Base-by-base conservation (phyloP, 345 rosid genomes). In the Eucalyptus sp. region DNA sequence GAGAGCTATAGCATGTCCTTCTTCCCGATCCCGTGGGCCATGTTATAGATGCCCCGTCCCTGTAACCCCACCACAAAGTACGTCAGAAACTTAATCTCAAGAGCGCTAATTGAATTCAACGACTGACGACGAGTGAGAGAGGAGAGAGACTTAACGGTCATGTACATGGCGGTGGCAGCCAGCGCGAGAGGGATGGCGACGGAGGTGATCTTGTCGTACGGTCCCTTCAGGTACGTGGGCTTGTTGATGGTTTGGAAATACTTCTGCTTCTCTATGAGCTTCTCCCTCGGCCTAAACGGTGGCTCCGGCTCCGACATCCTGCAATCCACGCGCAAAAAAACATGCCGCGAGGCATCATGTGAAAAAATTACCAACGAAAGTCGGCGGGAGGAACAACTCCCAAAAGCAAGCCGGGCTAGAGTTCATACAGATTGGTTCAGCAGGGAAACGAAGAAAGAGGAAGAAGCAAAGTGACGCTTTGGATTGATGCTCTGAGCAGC, bases 11-110 rank as follows among this genome's bases (percentile, higher is more conserved):
- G 27, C 83, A 76, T 76, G 92, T 96, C 98, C 92, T 96, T 97
- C 94, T 95, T 97, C 87, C 97, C 97, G 62, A 93, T 96, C 54
- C 99, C 99, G 84, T 94, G 94, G 6, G 99, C 91, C 99, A 97
- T 93, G 90, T 96, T 96, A 90, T 96, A 97, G 92, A 97, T 90
- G 49, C 99, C 99, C 66, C 95, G 96, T 66, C 95, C 99, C 99
- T 97, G 96, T 56, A 89, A 17, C 76, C 56, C 46, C 44, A 24
- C 43, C 33, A 24, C 5, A 48, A 29, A 16, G 62, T 29, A 44
- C 50, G 15, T 71, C 50, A 43, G 50, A 49, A 81, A 22, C 41
- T 46, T 24, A 43, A 56, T 56, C 27, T 27, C 24, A 9, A 24
- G 62, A 27, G 62, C 62, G 3, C 29, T 56, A 24, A 24, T 56